phyloP scores from a whole-genome alignment of 495 filamentous ascomycete genomes.

The Neurospora cerealis region DNA sequence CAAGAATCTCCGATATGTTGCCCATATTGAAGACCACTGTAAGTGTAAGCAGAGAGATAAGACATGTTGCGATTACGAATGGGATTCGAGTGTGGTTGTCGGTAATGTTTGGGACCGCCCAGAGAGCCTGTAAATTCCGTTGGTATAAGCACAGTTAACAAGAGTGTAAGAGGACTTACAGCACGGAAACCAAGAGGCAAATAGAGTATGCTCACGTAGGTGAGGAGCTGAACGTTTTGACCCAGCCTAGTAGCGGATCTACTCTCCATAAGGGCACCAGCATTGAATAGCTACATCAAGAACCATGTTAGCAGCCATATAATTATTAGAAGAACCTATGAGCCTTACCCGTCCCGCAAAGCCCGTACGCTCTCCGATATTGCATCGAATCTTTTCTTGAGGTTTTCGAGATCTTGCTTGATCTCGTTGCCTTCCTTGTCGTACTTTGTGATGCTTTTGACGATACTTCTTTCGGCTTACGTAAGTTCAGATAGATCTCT shows the following conservation, averaged over 20 bases:
- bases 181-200: constrained; percentile 24
- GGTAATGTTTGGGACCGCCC: neutral
- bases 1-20: neutral
- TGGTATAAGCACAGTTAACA: neutral
- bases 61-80: neutral
- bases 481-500: neutral
- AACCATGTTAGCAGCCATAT: neutral
- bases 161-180: neutral
- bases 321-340: fast-evolving
- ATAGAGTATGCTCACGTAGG: constrained; percentile 29
- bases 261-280: constrained; percentile 23
- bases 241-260: constrained; percentile 23
- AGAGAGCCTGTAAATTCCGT: neutral
- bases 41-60: neutral
- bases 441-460: neutral
- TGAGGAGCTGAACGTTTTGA: constrained; percentile 27
- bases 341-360: neutral
- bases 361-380: neutral
- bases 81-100: neutral
- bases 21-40: neutral
- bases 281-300: constrained; percentile 8
- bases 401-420: neutral
- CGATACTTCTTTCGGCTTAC: neutral
- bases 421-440: neutral
- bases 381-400: neutral